Evolutionary conservation across 371 early-diverging fungal genomes (phyloP), one percentile per base, ranked within the genome.

Genomic region (Entomophthora muscae): DNA sequence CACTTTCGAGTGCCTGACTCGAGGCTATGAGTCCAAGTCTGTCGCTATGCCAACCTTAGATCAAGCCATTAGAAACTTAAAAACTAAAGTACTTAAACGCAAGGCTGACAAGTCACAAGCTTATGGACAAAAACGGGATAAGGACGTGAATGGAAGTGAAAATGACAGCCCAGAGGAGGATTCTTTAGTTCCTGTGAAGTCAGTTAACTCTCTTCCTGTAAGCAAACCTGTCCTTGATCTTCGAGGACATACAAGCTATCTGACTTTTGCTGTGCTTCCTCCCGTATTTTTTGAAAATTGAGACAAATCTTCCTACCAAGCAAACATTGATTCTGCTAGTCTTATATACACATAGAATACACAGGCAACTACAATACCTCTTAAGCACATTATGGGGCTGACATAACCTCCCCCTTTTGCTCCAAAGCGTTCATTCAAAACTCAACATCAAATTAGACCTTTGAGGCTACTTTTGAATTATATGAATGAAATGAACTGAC

Each of bases 161-260:
- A 61, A 70, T 68, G 30, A 64, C 60, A 22, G 63, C 42, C 55
- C 26, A 69, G 67, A 67, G 33, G 57, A 67, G 57, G 64, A 64
- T 22, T 65, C 68, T 22, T 24, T 13, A 24, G 55, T 61, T 33
- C 62, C 67, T 12, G 23, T 60, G 52, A 23, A 58, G 65, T 13
- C 63, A 73, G 33, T 64, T 30, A 10, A 64, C 68, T 72, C 69
- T 22, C 66, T 78, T 56, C 32, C 73, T 26, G 72, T 74, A 24
- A 68, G 76, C 28, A 74, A 71, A 63, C 74, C 78, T 5, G 65
- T 74, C 3, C 66, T 67, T 0, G 78, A 77, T 57, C 69, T 74
- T 21, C 72, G 74, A 29, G 95, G 95, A 1, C 95, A 95, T 71
- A 95, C 95, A 0, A 91, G 92, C 53, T 95, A 89, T 66, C 74